A percentile compares a stretch with the other conserved stretches of the same genome.
These are phyloP conservation scores for Solanum chacoense DNA, from an alignment of 305 asterid genomes.

Conservation along the genomic window DNA sequence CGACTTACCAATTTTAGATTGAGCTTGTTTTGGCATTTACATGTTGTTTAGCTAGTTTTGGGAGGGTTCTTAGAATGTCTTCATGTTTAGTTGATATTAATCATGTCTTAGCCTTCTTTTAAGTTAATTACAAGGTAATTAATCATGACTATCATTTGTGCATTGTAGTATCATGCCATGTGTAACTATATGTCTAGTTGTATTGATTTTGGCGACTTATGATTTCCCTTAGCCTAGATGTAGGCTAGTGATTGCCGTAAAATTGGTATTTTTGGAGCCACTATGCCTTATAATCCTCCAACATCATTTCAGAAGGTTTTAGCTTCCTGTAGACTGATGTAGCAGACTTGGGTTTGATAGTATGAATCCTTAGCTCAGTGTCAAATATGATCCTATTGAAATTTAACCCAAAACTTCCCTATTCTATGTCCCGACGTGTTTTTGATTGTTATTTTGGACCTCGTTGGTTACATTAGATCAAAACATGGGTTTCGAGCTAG, in stretches of 20 bases:
- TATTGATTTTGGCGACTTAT: neutral
- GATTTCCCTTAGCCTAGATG: neutral
- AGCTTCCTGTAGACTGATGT: neutral
- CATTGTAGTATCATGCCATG: neutral
- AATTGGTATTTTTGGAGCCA: neutral
- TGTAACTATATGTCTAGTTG: neutral
- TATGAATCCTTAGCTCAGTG: neutral
- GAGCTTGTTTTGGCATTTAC: neutral
- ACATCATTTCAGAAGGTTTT: neutral
- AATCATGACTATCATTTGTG: too few relatives aligned
- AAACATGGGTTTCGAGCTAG: neutral
- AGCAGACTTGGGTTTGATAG: neutral
- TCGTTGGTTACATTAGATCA: neutral
- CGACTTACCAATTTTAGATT: neutral
- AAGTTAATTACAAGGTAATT: too few relatives aligned
- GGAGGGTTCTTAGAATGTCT: neutral
- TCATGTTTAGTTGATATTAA: neutral
- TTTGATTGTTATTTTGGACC: neutral
- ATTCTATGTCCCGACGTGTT: neutral
- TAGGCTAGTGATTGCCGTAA: neutral
- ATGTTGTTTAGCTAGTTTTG: neutral
- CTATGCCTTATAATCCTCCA: neutral
- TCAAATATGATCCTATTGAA: neutral
- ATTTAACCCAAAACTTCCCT: neutral
- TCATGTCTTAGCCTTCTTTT: neutral